These are phyloP conservation scores for Neodidymelliopsis sp. DNA, from an alignment of 2,329 filamentous ascomycete species.

Conservation along the genomic window DNA sequence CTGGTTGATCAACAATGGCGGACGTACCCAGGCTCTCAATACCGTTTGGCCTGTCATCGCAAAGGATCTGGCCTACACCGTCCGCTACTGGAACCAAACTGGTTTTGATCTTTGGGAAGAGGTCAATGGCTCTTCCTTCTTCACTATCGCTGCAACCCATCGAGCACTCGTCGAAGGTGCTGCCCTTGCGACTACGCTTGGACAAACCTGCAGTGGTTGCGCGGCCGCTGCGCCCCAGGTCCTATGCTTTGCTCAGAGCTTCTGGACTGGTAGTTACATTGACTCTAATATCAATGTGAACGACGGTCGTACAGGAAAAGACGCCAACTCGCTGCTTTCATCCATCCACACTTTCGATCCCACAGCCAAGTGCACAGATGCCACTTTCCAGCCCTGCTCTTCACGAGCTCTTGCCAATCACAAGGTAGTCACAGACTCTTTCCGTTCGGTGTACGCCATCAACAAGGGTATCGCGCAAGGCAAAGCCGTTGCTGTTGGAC, in stretches of 20 bases:
- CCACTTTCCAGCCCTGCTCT: slow-evolving; percentile 81
- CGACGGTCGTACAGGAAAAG: slow-evolving; percentile 70
- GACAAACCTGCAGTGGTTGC: slow-evolving; percentile 67
- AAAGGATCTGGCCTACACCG: slow-evolving; percentile 79
- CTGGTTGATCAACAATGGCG: slow-evolving; percentile 72
- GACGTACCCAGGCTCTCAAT: slow-evolving; percentile 48
- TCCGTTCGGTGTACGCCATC: slow-evolving; percentile 73
- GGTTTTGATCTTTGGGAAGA: slow-evolving; percentile 87
- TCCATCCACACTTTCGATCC: slow-evolving; percentile 72
- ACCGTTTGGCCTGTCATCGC: slow-evolving; percentile 76
- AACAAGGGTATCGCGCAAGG: slow-evolving; percentile 71
- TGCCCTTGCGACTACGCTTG: slow-evolving; percentile 69
- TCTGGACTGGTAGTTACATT: slow-evolving; percentile 74
- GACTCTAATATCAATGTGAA: slow-evolving; percentile 70
- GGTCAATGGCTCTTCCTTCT: slow-evolving; percentile 78
- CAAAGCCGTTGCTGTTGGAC: slow-evolving; percentile 59
- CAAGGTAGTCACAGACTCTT: slow-evolving; percentile 77
- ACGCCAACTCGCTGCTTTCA: slow-evolving; percentile 70
- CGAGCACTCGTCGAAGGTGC: slow-evolving; percentile 71
- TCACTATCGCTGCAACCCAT: slow-evolving; percentile 75
- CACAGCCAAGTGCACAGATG: slow-evolving; percentile 68
- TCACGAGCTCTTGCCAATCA: slow-evolving; percentile 69
- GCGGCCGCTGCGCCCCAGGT: slow-evolving; percentile 71
- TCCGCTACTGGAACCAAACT: slow-evolving; percentile 69
- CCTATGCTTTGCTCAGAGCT: slow-evolving; percentile 76